These are phyloP conservation scores for Xylaria telfairii DNA, from an alignment of 495 filamentous ascomycete species.

Conservation along the genomic window DNA sequence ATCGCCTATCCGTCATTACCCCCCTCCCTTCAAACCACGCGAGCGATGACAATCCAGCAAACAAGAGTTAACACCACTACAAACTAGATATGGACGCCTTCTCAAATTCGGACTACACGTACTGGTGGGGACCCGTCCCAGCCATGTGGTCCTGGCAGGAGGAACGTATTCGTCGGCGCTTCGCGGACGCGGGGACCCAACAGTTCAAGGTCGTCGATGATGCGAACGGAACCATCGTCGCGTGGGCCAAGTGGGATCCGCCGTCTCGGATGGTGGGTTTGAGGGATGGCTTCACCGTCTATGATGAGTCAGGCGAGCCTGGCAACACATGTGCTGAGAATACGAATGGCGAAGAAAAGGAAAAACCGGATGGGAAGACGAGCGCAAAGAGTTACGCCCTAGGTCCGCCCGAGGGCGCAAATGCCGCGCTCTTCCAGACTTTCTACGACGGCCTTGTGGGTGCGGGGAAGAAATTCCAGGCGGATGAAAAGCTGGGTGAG, in stretches of 20 bases:
- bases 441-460: conserved; percentile 27
- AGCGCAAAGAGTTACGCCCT: conserved; percentile 1
- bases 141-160: conserved; percentile 31
- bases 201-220: conserved; percentile 37
- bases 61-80: neutral
- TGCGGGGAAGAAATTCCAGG: conserved; percentile 33
- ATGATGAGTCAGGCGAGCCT: conserved; percentile 26
- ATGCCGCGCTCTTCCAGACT: conserved; percentile 24
- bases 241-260: conserved; percentile 37
- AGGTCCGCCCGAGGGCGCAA: conserved; percentile 28
- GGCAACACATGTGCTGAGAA: neutral
- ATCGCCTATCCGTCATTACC: too few species aligned
- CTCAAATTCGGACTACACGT: conserved; percentile 31
- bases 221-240: conserved; percentile 28
- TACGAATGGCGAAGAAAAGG: neutral
- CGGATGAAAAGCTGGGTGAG: conserved; percentile 35
- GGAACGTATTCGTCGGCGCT: conserved; percentile 29
- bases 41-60: neutral
- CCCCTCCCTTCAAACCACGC: neutral
- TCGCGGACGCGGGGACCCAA: conserved; percentile 30
- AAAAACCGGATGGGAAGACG: neutral
- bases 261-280: conserved; percentile 28
- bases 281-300: conserved; percentile 26
- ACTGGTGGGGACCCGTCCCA: conserved; percentile 33
- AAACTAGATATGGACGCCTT: conserved; percentile 35